Percentiles rank a stretch among this genome's conserved stretches.
Conservation (phyloP, 768 basidiomycete genomes). For the Amyloporia xantha region DNA sequence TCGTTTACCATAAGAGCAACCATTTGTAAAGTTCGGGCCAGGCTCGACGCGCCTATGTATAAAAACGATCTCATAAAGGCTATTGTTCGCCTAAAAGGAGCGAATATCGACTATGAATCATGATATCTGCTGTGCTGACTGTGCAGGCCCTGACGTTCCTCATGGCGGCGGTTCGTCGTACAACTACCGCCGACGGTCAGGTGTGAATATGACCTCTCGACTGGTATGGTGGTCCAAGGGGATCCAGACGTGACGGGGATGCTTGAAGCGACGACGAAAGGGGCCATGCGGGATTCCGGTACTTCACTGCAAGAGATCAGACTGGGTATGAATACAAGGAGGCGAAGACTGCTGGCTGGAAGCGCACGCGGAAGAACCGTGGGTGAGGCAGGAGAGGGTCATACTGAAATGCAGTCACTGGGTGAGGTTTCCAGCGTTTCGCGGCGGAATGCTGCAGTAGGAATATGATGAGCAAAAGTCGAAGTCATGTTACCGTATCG, state of each 20-base stretch:
- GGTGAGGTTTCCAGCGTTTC: too few species aligned
- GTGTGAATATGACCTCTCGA: conserved; percentile 16
- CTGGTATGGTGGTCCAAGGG: conserved; percentile 19
- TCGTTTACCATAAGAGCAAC: too few species aligned
- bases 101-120: too few species aligned
- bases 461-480: too few species aligned
- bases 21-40: too few species aligned
- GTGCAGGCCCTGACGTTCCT: conserved; percentile 12
- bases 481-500: too few species aligned
- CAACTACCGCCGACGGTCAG: conserved; percentile 15
- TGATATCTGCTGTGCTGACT: conserved; percentile 11
- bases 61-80: too few species aligned
- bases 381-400: too few species aligned
- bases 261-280: conserved; percentile 13
- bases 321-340: conserved; percentile 14
- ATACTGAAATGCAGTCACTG: too few species aligned
- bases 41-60: too few species aligned
- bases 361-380: conserved; percentile 5
- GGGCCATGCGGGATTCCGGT: conserved; percentile 14
- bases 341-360: conserved; percentile 14
- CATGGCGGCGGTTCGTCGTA: conserved; percentile 10
- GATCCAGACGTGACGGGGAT: conserved; percentile 16
- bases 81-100: background rate
- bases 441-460: too few species aligned
- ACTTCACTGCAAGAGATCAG: conserved; percentile 8